Base-by-base conservation (phyloP, 441 rosid species). In the Eruca vesicaria region DNA sequence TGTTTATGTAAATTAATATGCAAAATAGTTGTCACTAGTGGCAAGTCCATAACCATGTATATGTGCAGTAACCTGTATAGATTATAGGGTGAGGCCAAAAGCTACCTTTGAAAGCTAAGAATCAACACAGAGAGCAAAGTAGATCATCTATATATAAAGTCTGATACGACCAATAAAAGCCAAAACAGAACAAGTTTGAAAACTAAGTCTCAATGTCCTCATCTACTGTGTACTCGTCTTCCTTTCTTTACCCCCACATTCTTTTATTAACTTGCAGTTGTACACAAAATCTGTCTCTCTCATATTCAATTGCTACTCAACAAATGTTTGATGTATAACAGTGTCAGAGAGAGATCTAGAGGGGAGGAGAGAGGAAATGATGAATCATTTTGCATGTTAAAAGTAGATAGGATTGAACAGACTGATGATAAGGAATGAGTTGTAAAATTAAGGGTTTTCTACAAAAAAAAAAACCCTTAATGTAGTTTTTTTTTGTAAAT, bases 61-160 rank as follows among this genome's bases (percentile, higher is more conserved):
- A 67, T 72, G 65, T 19, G 73, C 77, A 72, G 76, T 77, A 76
- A 70, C 66, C 9, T 77, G 80, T 52, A 50, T 50, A 75, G 80
- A 71, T 61, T 63, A 71, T 77, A 77, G 76, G 72, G 76, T 77
- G 80, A 77, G 79, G 80, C 76, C 80, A 77, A 71, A 77, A 59
- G 76, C 72, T 64, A 77, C 33, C 26, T 71, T 70, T 65, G 63
- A 71, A 71, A 77, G 79, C 71, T 76, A 69, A 57, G 71, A 76
- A 76, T 69, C 79, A 69, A 57, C 71, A 76, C 75, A 69, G 79
- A 63, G 75, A 76, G 70, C 75, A 69, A 69, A 70, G 75, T 77
- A 64, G 71, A 76, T 65, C 38, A 64, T 69, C 75, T 77, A 71
- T 77, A 71, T 77, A 77, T 45, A 71, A 57, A 77, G 68, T 64